Conservation (phyloP, 1,284 basidiomycete species). For the Sporisorium scitamineum region DNA sequence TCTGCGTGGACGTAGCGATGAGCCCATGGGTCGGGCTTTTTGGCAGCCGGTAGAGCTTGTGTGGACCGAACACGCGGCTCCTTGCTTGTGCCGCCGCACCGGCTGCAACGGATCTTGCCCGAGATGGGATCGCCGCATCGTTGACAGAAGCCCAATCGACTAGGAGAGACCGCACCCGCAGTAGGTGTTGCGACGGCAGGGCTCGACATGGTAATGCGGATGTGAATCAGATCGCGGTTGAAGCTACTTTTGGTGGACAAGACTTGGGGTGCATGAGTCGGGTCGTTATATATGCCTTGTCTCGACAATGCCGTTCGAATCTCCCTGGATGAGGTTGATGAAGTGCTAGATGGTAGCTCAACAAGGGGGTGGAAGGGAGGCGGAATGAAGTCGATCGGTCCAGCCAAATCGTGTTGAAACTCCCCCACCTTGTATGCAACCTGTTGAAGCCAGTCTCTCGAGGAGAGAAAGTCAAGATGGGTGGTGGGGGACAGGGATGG, state of each 20-base stretch:
- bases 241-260: neutral
- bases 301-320: too few relatives aligned
- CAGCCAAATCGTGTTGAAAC: neutral
- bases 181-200: neutral
- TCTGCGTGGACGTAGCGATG: conserved; percentile 26
- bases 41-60: conserved; percentile 5
- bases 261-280: neutral
- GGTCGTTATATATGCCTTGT: neutral
- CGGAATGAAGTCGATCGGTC: conserved; percentile 6
- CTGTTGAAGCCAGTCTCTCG: neutral
- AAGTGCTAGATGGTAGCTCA: conserved; percentile 15
- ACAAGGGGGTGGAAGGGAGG: neutral
- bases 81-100: conserved; percentile 34
- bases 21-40: conserved; percentile 39
- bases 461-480: neutral
- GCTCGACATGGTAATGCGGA: conserved; percentile 2
- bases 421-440: neutral
- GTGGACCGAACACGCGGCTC: conserved; percentile 21
- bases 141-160: conserved; percentile 40
- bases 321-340: neutral
- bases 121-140: conserved; percentile 49
- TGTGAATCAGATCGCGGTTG: too few relatives aligned
- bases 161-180: conserved; percentile 1
- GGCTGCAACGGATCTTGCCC: conserved; percentile 29
- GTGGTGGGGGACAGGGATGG: neutral